phyloP scores from a whole-genome alignment of 2,329 filamentous ascomycete genomes.

The Pseudogymnoascus sp. region DNA sequence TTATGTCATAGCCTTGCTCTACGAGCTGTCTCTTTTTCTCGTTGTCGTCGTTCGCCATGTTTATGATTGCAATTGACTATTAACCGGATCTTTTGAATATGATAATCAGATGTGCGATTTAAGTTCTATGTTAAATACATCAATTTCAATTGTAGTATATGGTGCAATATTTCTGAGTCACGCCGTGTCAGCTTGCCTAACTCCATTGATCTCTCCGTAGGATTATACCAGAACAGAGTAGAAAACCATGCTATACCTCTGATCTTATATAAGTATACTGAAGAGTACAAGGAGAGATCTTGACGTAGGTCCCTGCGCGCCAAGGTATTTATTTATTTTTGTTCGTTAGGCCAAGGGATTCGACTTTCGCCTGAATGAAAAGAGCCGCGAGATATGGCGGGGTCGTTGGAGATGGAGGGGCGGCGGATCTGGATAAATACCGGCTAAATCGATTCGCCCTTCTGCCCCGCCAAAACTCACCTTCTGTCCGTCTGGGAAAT shows the following conservation, averaged over 20 bases:
- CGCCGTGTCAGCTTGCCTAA: not conserved
- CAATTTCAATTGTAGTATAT: not conserved
- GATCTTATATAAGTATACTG: not conserved
- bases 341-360: not conserved
- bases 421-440: constrained; percentile 5
- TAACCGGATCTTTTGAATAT: not conserved
- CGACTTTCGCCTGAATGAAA: constrained; percentile 7
- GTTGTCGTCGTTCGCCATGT: constrained; percentile 1
- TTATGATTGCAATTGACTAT: not conserved
- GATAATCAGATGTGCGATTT: not conserved
- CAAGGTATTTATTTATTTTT: constrained; percentile 1
- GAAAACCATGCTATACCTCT: not conserved
- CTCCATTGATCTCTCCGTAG: not conserved
- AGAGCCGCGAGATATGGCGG: constrained; percentile 4
- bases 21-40: not conserved
- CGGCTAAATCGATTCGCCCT: not conserved
- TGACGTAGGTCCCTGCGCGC: not conserved
- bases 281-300: not conserved
- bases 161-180: not conserved
- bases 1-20: constrained; percentile 7
- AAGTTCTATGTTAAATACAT: not conserved
- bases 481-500: not conserved
- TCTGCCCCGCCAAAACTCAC: constrained; percentile 1
- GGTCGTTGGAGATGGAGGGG: constrained; percentile 3
- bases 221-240: not conserved